These are phyloP conservation scores for Pistacia atlantica DNA, from an alignment of 345 rosid genomes.

Conservation along the genomic window DNA sequence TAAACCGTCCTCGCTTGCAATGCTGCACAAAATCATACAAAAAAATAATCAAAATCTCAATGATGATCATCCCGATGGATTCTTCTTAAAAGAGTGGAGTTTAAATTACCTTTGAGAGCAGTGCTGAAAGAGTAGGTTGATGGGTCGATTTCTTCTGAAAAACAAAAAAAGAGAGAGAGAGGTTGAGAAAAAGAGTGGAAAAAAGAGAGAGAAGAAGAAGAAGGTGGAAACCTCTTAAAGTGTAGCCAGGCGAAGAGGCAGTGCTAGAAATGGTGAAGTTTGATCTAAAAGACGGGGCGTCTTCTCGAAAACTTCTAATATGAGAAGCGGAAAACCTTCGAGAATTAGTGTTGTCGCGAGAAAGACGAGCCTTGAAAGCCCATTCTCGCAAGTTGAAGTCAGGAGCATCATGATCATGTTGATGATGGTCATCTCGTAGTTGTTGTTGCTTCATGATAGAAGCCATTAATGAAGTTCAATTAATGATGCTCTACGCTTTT, in stretches of 20 bases:
- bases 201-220: not conserved
- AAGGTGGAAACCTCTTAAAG: slow-evolving; percentile 38
- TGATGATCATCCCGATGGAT: not conserved
- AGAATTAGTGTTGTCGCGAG: slow-evolving; percentile 50
- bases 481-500: not conserved
- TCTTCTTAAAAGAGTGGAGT: too few relatives aligned
- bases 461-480: slow-evolving; percentile 18
- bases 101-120: slow-evolving; percentile 70
- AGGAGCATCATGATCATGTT: not conserved
- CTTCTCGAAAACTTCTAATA: slow-evolving; percentile 75
- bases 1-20: slow-evolving; percentile 71
- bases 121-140: slow-evolving; percentile 86
- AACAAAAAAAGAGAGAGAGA: not conserved
- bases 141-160: slow-evolving; percentile 88
- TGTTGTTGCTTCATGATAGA: slow-evolving; percentile 33
- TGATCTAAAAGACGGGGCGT: slow-evolving; percentile 61
- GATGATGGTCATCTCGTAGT: slow-evolving; percentile 23
- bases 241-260: slow-evolving; percentile 91
- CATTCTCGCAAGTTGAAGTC: slow-evolving; percentile 58
- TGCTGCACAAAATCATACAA: slow-evolving; percentile 44
- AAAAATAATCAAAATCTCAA: not conserved
- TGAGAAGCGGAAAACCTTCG: slow-evolving; percentile 86
- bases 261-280: slow-evolving; percentile 77
- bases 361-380: slow-evolving; percentile 50
- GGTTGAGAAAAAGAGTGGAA: not conserved